These are phyloP conservation scores for Kalmanozyma brasiliensis DNA, from an alignment of 1,284 basidiomycete species.

Conservation along the genomic window DNA sequence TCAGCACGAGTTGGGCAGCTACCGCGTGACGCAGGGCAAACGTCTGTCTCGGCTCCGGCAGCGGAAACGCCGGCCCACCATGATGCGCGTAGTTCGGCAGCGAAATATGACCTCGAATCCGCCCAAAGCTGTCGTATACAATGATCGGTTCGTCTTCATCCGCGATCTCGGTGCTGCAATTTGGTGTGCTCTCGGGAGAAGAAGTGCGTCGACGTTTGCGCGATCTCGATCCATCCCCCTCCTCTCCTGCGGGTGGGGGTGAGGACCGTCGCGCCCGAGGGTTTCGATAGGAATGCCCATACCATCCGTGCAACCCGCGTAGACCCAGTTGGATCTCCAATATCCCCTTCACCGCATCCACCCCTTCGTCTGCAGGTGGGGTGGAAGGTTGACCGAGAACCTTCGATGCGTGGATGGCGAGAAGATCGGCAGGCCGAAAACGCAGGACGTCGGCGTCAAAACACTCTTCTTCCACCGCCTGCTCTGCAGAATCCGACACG, in stretches of 20 bases:
- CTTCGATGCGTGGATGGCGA: background rate
- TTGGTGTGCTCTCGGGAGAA: too few relatives aligned
- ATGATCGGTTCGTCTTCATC: conserved; percentile 9
- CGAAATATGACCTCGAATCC: conserved; percentile 10
- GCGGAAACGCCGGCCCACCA: conserved; percentile 21
- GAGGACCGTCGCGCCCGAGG: too few relatives aligned
- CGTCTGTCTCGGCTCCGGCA: conserved; percentile 19
- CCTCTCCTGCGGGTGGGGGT: too few relatives aligned
- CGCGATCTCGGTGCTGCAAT: background rate
- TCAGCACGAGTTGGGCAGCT: background rate
- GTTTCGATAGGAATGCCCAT: conserved; percentile 14
- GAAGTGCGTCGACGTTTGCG: conserved; percentile 16
- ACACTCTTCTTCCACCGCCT: conserved; percentile 7
- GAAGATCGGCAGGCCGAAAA: background rate
- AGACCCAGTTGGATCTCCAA: conserved; percentile 23
- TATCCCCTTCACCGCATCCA: conserved; percentile 10
- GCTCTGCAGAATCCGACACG: conserved; percentile 8
- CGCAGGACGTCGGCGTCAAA: conserved; percentile 16
- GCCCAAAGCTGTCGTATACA: conserved; percentile 36
- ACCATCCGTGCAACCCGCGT: conserved; percentile 23
- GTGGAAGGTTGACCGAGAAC: background rate
- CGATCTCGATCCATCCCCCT: too few relatives aligned
- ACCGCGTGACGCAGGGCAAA: conserved; percentile 6
- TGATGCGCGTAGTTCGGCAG: conserved; percentile 10
- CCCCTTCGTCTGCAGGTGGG: background rate